These are phyloP conservation scores for Glebionis coronaria DNA, from an alignment of 129 eudicot species.

Conservation along the genomic window DNA sequence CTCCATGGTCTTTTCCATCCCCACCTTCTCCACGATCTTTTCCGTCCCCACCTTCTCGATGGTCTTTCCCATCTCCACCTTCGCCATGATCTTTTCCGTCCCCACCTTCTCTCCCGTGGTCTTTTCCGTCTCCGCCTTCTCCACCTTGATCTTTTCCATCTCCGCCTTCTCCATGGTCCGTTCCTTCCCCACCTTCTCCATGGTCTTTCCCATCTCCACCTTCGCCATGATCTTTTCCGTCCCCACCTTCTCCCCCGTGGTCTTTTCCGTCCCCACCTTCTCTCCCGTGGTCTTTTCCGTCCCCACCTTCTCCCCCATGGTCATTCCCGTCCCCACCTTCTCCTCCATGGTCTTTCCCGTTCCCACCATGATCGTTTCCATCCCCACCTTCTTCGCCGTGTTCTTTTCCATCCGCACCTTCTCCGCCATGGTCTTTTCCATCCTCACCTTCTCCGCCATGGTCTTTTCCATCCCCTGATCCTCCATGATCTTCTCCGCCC, in stretches of 20 bases:
- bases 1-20: background rate
- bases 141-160: background rate
- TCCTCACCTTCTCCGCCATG: no score
- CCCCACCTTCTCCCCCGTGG: slow-evolving; percentile 2
- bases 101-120: no score
- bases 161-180: slow-evolving; percentile 2
- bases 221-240: background rate
- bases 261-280: background rate
- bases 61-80: background rate
- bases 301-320: slow-evolving; percentile 8
- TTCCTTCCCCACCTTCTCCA: background rate
- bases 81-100: background rate
- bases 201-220: slow-evolving; percentile 4
- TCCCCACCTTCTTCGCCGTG: no score
- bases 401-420: no score
- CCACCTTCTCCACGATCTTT: background rate
- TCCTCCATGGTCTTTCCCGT: no score
- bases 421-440: no score
- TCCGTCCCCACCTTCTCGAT: background rate
- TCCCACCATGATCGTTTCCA: no score
- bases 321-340: slow-evolving; percentile 5
- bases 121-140: no score
- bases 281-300: background rate
- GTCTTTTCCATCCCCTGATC: no score
- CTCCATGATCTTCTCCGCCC: no score